Evolutionary conservation across 73 alveolate species (phyloP).

Genomic region (Paramecium sonneborni): DNA sequence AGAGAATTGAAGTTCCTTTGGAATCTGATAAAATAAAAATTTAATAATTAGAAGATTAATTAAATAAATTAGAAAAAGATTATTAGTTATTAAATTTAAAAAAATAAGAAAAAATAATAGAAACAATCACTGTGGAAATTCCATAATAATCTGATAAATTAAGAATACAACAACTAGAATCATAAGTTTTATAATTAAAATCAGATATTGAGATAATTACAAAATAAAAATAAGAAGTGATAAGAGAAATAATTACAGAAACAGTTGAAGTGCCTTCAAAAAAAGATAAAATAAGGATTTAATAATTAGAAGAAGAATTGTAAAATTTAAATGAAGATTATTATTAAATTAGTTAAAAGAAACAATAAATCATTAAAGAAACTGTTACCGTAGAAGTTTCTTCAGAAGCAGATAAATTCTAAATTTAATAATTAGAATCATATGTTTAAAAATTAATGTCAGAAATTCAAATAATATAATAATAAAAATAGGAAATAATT

Average conservation of each 20-base stretch:
- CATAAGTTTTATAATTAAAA: neutral
- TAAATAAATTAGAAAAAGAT: neutral
- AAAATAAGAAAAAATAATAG: neutral
- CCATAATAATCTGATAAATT: neutral
- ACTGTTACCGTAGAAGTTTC: neutral
- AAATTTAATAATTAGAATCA: neutral
- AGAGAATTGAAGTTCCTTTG: neutral
- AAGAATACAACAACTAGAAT: neutral
- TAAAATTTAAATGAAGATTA: neutral
- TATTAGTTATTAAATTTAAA: neutral
- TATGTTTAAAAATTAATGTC: neutral
- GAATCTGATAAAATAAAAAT: neutral
- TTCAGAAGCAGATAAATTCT: neutral
- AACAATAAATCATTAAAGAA: neutral
- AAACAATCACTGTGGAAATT: neutral
- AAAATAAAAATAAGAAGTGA: neutral
- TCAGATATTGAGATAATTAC: neutral
- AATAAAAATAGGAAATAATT: constrained; percentile 4
- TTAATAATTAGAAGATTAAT: neutral
- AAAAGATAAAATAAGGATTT: neutral
- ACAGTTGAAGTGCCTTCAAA: neutral
- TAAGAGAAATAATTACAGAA: neutral
- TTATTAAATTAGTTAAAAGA: neutral
- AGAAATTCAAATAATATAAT: neutral
- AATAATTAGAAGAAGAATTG: neutral